Percentiles rank a stretch among this genome's conserved stretches.
Conservation (phyloP, 2,329 filamentous ascomycete genomes). For the Aspergillus fischeri region DNA sequence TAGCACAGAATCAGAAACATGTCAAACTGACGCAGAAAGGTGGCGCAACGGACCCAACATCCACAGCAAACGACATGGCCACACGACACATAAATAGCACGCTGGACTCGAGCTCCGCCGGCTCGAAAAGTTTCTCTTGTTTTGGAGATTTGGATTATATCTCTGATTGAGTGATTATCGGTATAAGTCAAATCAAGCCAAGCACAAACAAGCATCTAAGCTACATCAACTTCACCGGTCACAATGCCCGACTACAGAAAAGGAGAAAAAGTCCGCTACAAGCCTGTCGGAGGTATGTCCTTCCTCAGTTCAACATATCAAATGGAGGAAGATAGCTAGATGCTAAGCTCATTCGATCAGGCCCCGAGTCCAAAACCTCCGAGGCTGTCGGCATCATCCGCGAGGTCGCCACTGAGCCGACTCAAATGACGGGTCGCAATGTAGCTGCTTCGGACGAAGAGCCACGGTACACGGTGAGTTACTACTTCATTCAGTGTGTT, state of each 20-base stretch:
- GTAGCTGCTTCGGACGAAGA: slow-evolving; percentile 32
- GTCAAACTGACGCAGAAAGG: background rate
- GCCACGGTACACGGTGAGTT: slow-evolving; percentile 37
- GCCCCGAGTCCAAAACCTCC: slow-evolving; percentile 37
- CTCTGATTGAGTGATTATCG: background rate
- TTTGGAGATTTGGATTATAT: background rate
- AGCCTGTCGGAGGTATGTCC: slow-evolving; percentile 39
- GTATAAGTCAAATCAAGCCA: background rate
- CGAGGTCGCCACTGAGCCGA: slow-evolving; percentile 31
- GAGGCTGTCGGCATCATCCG: slow-evolving; percentile 35
- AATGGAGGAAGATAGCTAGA: background rate
- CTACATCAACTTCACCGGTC: background rate
- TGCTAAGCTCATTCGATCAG: slow-evolving; percentile 15
- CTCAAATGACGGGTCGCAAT: slow-evolving; percentile 31
- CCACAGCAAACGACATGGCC: background rate
- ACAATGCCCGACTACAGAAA: slow-evolving; percentile 26
- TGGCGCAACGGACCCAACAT: background rate
- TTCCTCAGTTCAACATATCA: background rate
- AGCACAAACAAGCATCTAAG: background rate
- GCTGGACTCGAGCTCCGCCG: background rate
- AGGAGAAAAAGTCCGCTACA: slow-evolving; percentile 39
- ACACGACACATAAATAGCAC: background rate
- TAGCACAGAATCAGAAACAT: background rate
- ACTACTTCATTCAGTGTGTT: background rate
- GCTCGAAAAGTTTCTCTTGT: background rate